Percentiles rank a stretch among this genome's conserved stretches.
phyloP scores from a whole-genome alignment of 2,329 filamentous ascomycete species.

The Leptographium lundbergii region DNA sequence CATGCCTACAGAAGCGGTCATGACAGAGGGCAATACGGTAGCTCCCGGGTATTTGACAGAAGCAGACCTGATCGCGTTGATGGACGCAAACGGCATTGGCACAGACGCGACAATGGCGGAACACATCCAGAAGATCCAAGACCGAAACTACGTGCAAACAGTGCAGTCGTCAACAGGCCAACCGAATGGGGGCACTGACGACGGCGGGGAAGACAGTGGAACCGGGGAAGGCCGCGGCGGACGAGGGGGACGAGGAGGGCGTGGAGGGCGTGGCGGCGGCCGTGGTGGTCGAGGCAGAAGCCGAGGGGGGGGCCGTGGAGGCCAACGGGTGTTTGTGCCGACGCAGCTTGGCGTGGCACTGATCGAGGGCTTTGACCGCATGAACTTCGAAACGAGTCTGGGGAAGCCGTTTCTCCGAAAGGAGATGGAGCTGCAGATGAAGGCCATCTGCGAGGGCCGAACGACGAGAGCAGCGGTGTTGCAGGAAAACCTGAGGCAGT shows the following conservation, averaged over 20 bases:
- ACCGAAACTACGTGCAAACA: constrained; percentile 71
- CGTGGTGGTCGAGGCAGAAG: constrained; percentile 25
- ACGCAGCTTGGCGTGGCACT: constrained; percentile 83
- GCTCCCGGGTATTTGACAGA: constrained; percentile 83
- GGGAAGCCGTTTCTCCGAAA: constrained; percentile 94
- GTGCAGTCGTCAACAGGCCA: constrained; percentile 24
- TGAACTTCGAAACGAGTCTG: constrained; percentile 84
- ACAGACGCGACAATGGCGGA: constrained; percentile 99
- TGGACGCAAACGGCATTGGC: constrained; percentile 97
- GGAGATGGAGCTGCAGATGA: constrained; percentile 97
- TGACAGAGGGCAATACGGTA: constrained; percentile 81
- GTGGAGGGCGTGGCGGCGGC: constrained; percentile 25
- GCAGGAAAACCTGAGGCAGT: constrained; percentile 72
- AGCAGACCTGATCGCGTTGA: constrained; percentile 85
- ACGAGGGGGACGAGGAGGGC: constrained; percentile 32
- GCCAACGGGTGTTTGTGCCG: constrained; percentile 79
- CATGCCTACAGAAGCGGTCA: constrained; percentile 75
- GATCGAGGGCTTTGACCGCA: constrained; percentile 87
- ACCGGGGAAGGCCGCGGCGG: constrained; percentile 38
- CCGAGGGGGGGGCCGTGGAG: constrained; percentile 26
- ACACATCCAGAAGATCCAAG: constrained; percentile 91
- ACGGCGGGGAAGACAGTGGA: constrained; percentile 26
- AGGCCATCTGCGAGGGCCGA: constrained; percentile 82
- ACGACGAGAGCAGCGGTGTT: constrained; percentile 65
- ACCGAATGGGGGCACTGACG: constrained; percentile 25